Conservation (phyloP, 2,329 filamentous ascomycete genomes). For the Pseudogymnoascus sp. region DNA sequence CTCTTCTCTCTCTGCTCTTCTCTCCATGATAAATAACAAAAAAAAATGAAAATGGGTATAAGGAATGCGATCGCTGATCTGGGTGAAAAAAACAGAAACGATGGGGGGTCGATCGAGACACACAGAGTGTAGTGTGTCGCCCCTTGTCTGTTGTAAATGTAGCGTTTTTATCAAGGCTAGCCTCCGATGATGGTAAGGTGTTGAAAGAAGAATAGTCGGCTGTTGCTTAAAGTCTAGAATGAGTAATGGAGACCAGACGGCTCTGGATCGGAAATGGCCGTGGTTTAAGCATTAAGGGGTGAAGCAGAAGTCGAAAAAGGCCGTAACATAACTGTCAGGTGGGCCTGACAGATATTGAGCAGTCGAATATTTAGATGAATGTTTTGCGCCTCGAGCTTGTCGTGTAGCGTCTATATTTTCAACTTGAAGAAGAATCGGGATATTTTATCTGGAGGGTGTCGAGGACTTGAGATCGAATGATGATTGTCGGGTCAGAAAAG, state of each 20-base stretch:
- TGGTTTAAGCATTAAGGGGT: not conserved
- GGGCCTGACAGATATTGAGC: not conserved
- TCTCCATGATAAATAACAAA: not conserved
- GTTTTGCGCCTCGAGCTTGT: slow-evolving; percentile 3
- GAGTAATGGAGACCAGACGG: not conserved
- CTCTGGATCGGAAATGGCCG: not conserved
- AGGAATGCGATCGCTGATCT: slow-evolving; percentile 8
- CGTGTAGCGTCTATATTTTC: not conserved
- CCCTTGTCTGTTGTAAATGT: not conserved
- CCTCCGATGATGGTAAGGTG: not conserved
- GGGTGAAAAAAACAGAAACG: not conserved
- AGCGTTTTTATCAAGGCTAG: slow-evolving; percentile 5
- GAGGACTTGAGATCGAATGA: not conserved
- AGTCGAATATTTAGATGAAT: not conserved
- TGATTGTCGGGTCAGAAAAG: not conserved
- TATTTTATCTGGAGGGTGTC: not conserved
- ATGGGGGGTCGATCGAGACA: not conserved
- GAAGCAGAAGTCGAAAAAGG: not conserved
- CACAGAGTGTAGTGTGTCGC: not conserved
- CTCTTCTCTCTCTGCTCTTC: not conserved
- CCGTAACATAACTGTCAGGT: not conserved
- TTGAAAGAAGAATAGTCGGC: not conserved
- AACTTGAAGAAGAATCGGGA: not conserved
- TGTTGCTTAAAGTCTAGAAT: not conserved
- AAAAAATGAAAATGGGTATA: slow-evolving; percentile 1